phyloP scores from a whole-genome alignment of 768 basidiomycete genomes.

The Rhodotorula graminis region DNA sequence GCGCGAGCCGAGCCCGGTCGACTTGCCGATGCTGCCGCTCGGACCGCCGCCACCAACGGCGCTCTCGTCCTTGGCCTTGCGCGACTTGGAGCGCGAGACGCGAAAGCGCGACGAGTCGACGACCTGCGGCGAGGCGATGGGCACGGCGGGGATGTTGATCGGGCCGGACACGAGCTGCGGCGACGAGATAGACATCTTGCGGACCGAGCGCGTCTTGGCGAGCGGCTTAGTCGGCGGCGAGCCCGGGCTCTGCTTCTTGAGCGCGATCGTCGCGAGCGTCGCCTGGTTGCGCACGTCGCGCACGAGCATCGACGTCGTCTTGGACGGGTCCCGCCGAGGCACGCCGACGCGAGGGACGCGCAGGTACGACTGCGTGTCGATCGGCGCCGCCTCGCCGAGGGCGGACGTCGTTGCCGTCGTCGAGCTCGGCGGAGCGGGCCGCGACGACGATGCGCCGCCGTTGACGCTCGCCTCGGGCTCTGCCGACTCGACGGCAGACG shows the following conservation, averaged over 20 bases:
- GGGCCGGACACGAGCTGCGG: conserved; percentile 35
- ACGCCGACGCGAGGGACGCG: conserved; percentile 27
- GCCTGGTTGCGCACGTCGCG: conserved; percentile 43
- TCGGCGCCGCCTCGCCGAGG: conserved; percentile 8
- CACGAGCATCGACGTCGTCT: conserved; percentile 41
- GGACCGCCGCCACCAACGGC: not conserved
- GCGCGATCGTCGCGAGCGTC: conserved; percentile 39
- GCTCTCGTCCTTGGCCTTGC: conserved; percentile 6
- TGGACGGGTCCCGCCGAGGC: conserved; percentile 24
- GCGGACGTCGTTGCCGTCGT: not conserved
- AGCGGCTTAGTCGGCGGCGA: conserved; percentile 4
- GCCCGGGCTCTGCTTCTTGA: conserved; percentile 34
- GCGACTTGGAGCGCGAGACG: conserved; percentile 1
- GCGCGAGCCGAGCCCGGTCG: conserved; percentile 19
- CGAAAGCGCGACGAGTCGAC: not conserved
- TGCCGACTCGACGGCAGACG: not conserved
- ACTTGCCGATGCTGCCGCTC: not conserved
- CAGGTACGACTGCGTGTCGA: conserved; percentile 6
- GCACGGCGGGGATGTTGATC: conserved; percentile 33
- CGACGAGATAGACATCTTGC: conserved; percentile 30
- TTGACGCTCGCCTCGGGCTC: no score
- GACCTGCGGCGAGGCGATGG: conserved; percentile 15
- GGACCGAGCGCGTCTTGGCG: conserved; percentile 21
- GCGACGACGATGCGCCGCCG: not conserved
- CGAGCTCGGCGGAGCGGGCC: not conserved